Evolutionary conservation across 2,329 filamentous ascomycete species (phyloP).

Genomic region (Botrytis galanthina): DNA sequence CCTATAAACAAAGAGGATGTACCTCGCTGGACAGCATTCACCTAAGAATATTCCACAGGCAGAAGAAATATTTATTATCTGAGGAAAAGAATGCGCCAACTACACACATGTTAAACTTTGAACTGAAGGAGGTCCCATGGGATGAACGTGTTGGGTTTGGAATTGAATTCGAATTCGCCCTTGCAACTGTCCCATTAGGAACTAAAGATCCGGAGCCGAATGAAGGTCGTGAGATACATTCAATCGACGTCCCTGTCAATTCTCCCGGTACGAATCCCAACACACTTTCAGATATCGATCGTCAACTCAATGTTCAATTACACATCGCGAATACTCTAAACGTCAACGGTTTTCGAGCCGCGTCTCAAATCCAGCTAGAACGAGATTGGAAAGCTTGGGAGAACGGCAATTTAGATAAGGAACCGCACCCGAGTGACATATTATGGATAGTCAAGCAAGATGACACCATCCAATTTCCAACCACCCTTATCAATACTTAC

Average conservation of each 20-base stretch:
- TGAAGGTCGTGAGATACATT: conserved; percentile 16
- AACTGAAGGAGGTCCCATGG: neutral
- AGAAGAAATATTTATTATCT: neutral
- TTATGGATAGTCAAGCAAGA: conserved; percentile 22
- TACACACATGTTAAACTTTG: conserved; percentile 1
- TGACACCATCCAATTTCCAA: conserved; percentile 10
- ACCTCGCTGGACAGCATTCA: neutral
- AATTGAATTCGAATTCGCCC: conserved; percentile 30
- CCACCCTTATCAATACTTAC: conserved; percentile 2
- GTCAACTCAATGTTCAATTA: conserved; percentile 10
- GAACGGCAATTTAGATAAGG: neutral
- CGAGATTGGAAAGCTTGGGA: conserved; percentile 2
- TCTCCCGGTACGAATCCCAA: neutral
- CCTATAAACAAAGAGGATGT: neutral
- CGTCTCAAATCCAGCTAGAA: conserved; percentile 12
- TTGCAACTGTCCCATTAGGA: conserved; percentile 19
- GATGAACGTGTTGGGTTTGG: conserved; percentile 28
- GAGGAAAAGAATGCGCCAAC: neutral
- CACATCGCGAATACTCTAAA: conserved; percentile 11
- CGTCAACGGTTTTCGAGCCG: neutral
- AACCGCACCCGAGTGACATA: neutral
- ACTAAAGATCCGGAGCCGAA: conserved; percentile 20
- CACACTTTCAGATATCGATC: conserved; percentile 5
- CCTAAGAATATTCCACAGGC: neutral
- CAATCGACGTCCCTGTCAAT: neutral